Base-by-base conservation (phyloP, 805 yeast genomes). In the Metschnikowia baotianmanensis region DNA sequence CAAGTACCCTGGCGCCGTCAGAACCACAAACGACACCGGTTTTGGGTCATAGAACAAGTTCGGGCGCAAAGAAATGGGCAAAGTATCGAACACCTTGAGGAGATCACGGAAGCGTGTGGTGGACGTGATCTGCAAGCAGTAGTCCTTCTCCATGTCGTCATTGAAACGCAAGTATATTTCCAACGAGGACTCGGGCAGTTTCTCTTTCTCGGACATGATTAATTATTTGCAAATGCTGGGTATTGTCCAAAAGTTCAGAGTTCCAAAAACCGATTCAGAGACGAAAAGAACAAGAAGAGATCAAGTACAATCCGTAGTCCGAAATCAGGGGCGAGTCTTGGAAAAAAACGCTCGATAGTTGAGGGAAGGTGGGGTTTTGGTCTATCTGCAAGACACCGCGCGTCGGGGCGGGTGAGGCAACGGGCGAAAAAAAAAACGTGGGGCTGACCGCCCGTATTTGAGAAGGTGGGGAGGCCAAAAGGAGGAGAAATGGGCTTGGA, bases 121-220 rank as follows among this genome's bases (percentile, higher is more conserved):
- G 15, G 77, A 64, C 18, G 74, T 71, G n/a, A 89, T 77, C 50
- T 78, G 82, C 68, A 91, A 87, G 53, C 96, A 86, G 64, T 88
- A 90, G 61, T 91, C 99, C 61, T 84, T 84, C 55, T 88, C 96
- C 35, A 68, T 62, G 57, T 90, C 96, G 43, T 78, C 83, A 59
- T 86, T 88, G 75, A 91, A 80, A 45, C 99, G 83, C 49, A 93
- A 63, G 66, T 80, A 89, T 28, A 76, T 57, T 48, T 78, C 84
- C 36, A 69, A 47, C 17, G 52, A 38, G 17, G 52, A 39, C 23
- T 38, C 48, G 3, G 40, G 19, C 16, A 29, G 37, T 22, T 40
- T 40, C 26, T 37, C 38, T 10, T 35, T 28, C 18, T 38, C 42
- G 19, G 31, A 6, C 35, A 30, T 36, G n/a, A n/a, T 34, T 12